Conservation (phyloP, 805 yeast species). For the Schizosaccharomyces octosporus region DNA sequence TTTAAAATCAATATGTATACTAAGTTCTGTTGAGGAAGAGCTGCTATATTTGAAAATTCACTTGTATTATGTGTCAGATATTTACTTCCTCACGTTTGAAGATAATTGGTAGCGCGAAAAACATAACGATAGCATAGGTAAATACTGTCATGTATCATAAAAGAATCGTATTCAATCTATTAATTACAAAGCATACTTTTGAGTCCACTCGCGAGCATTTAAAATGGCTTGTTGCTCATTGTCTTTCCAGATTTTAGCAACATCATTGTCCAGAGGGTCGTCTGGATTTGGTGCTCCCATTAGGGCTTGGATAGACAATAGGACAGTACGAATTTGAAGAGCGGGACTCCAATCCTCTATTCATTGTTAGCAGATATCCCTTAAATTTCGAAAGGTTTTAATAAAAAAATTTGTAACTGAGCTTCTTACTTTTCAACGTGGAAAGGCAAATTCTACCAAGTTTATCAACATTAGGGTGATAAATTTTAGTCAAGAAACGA, state of each 20-base stretch:
- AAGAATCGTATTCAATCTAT: background rate
- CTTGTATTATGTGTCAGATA: too few species aligned
- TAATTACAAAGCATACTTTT: conserved; percentile 23
- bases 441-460: conserved; percentile 88
- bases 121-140: too few species aligned
- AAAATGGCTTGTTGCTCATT: conserved; percentile 57
- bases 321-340: conserved; percentile 73
- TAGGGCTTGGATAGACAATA: conserved; percentile 76
- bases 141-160: background rate
- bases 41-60: too few species aligned
- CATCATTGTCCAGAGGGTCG: conserved; percentile 93
- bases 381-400: too few species aligned
- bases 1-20: too few species aligned
- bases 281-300: conserved; percentile 94
- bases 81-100: too few species aligned
- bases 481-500: conserved; percentile 74
- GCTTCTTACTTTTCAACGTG: conserved; percentile 39
- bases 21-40: too few species aligned
- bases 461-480: conserved; percentile 90
- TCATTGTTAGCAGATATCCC: background rate
- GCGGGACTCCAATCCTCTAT: conserved; percentile 91
- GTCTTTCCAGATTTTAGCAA: conserved; percentile 87
- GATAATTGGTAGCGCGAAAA: too few species aligned
- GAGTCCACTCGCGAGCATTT: conserved; percentile 43
- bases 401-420: background rate